Percentiles rank a stretch among this genome's conserved stretches.
These are phyloP conservation scores for Ophiostoma sp. DNA, from an alignment of 2,329 filamentous ascomycete genomes.

Conservation along the genomic window DNA sequence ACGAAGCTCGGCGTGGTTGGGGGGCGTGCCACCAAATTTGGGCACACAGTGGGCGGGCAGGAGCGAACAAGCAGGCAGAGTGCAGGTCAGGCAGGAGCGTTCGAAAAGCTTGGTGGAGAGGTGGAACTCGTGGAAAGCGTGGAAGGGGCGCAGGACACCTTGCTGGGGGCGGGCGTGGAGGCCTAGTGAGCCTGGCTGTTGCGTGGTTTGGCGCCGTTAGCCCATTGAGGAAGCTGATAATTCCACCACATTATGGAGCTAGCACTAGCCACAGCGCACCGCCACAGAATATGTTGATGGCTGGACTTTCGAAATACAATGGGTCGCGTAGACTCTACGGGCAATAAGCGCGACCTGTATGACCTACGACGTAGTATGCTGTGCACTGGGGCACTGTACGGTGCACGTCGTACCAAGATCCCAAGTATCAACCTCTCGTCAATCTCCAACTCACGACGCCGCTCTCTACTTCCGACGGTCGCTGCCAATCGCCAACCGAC, in stretches of 20 bases:
- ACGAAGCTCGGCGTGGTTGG: slow-evolving; percentile 28
- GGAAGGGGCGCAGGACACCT: slow-evolving; percentile 17
- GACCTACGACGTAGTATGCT: not conserved
- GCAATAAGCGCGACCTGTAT: not conserved
- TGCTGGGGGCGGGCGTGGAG: not conserved
- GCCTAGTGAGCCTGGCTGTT: not conserved
- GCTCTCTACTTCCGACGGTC: not conserved
- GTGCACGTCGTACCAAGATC: not conserved
- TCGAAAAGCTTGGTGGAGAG: slow-evolving; percentile 2
- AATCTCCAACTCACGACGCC: not conserved
- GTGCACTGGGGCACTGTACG: not conserved
- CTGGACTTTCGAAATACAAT: not conserved
- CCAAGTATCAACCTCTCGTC: not conserved
- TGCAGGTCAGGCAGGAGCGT: not conserved
- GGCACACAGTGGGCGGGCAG: slow-evolving; percentile 13
- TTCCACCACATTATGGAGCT: not conserved
- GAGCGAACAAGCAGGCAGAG: not conserved
- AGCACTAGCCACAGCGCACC: slow-evolving; percentile 8
- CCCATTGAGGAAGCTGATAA: slow-evolving; percentile 2
- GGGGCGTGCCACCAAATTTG: slow-evolving; percentile 7
- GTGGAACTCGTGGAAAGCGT: not conserved
- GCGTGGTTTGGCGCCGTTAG: slow-evolving; percentile 12
- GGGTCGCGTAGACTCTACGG: not conserved
- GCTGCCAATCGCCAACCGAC: not conserved
- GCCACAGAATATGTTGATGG: not conserved